Evolutionary conservation across 495 filamentous ascomycete species (phyloP), one percentile per base, ranked within the genome.

Genomic region (Entonaema liquescens): DNA sequence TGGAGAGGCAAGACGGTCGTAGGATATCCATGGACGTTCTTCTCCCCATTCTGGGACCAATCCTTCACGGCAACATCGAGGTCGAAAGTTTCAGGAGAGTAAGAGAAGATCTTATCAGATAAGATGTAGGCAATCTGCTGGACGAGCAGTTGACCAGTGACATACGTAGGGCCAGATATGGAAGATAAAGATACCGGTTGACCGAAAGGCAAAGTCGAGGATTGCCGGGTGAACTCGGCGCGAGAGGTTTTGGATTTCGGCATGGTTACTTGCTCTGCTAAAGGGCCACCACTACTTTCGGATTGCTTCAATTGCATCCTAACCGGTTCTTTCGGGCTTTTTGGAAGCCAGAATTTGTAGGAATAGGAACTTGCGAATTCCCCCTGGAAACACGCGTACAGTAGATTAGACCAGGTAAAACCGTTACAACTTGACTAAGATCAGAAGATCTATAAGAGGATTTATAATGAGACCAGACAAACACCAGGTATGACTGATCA

Each of bases 61-160:
- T 88, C 77, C 76, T 89, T 91, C 15, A 91, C 88, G 29, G 94
- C 91, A 55, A 88, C 75, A 80, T 98, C 95, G 54, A 99, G 85
- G 74, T 95, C 91, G 74, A 97, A 98, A 26, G 92, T 90, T 72
- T 97, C 91, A 8, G 94, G 93, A 15, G 96, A 98, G 82, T 97
- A 98, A 36, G 94, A 91, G 82, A 97, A 99, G 79, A 98, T 88
- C 83, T 95, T 96, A 83, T 98, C 93, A 63, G 93, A 97, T 65
- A 99, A 86, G 56, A 91, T 83, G 79, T 97, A 98, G 57, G 95
- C 91, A 63, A 97, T 93, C 81, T 99, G 95, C 82, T 99, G 96
- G 65, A 98, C 91, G 61, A 99, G 85, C 21, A 91, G 88, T 80
- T 98, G 96, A 49, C 93, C 90, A 33, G 94, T 97, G 42, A 92